Evolutionary conservation across 345 rosid species (phyloP).

Genomic region (Citrus australasica): DNA sequence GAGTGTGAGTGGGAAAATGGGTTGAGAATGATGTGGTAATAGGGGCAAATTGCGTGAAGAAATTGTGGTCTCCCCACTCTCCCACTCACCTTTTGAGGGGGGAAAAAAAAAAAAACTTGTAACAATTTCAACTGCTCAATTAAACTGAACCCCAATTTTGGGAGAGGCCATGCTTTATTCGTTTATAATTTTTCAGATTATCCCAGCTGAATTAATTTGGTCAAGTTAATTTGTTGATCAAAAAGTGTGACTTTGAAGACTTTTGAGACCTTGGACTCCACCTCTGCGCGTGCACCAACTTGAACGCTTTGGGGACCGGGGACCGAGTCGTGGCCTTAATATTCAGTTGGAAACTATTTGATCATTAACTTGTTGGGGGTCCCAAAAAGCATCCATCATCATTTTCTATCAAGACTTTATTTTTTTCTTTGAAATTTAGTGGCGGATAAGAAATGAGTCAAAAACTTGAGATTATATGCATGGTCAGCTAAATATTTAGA

Average conservation of each 20-base stretch:
- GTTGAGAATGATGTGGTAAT: neutral
- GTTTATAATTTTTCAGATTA: neutral
- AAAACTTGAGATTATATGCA: too few species aligned
- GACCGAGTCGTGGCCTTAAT: neutral
- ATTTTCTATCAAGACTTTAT: neutral
- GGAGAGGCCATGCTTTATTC: neutral
- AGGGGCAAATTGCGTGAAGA: slow-evolving; percentile 8
- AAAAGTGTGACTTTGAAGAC: neutral
- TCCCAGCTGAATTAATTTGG: neutral
- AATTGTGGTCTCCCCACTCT: slow-evolving; percentile 1
- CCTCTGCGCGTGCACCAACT: neutral
- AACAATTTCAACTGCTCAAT: neutral
- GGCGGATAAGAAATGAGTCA: too few species aligned
- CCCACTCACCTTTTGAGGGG: neutral
- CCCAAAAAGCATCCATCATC: neutral
- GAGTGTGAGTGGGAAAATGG: neutral
- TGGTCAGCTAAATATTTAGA: too few species aligned
- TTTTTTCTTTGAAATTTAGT: too few species aligned
- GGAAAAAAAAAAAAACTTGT: neutral
- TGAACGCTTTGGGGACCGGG: neutral
- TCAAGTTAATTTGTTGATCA: neutral
- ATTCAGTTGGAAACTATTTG: neutral
- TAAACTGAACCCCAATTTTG: neutral
- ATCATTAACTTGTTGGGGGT: neutral
- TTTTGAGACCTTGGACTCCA: neutral